phyloP scores from a whole-genome alignment of 2,329 filamentous ascomycete genomes.

The Lasiodiplodia hormozganensis region DNA sequence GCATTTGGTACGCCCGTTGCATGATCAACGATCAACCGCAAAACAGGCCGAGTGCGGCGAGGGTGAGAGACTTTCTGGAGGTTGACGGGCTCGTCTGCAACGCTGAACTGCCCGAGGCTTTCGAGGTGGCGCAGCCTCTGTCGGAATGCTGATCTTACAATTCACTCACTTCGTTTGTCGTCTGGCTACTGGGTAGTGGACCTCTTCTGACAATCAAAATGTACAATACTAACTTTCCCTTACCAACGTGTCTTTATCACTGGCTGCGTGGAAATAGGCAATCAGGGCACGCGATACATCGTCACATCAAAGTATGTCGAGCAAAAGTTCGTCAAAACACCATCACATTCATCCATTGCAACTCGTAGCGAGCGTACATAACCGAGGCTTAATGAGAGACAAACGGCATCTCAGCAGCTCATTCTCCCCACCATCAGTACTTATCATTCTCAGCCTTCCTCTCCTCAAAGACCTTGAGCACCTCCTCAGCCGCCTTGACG shows the following conservation, averaged over 20 bases:
- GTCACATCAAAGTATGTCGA: neutral
- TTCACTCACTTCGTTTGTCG: neutral
- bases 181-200: too few relatives aligned
- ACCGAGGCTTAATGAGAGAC: neutral
- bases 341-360: neutral
- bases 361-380: conserved; percentile 6
- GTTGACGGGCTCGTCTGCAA: neutral
- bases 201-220: too few relatives aligned
- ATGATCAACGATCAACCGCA: neutral
- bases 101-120: neutral
- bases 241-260: too few relatives aligned
- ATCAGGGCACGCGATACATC: neutral
- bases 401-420: neutral
- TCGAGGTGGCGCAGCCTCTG: neutral
- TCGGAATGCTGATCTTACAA: neutral
- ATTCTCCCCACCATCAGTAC: neutral
- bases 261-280: too few relatives aligned
- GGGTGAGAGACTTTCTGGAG: neutral
- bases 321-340: neutral
- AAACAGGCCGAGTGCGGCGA: neutral
- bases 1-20: neutral
- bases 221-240: too few relatives aligned
- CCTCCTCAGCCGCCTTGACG: conserved; percentile 91
- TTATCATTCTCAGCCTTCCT: conserved; percentile 77
- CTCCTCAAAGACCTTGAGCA: conserved; percentile 76